A percentile compares a stretch with the other conserved stretches of the same genome.
These are phyloP conservation scores for Mycena rebaudengoi DNA, from an alignment of 768 basidiomycete genomes.

Conservation along the genomic window DNA sequence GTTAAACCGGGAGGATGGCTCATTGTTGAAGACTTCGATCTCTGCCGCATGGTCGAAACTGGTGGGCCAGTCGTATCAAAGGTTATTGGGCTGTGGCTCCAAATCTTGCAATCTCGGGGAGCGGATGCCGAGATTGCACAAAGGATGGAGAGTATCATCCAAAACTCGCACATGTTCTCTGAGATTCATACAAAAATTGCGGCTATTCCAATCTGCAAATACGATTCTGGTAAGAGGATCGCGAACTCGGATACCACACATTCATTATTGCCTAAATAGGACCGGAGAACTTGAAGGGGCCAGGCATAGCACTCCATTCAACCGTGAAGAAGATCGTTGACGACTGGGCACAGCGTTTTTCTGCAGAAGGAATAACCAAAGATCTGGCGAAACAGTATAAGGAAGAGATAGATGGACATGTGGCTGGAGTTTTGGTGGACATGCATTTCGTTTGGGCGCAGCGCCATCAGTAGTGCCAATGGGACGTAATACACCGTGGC, in stretches of 20 bases:
- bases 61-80: background rate
- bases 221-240: background rate
- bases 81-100: background rate
- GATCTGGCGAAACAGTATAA: background rate
- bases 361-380: constrained; percentile 1
- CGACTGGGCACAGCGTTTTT: background rate
- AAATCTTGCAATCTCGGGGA: background rate
- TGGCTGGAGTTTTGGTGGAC: background rate
- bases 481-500: no score
- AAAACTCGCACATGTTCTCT: background rate
- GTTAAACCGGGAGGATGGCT: constrained; percentile 16
- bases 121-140: background rate
- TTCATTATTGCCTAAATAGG: background rate
- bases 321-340: background rate
- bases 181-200: background rate
- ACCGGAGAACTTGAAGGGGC: background rate
- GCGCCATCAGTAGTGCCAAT: no score
- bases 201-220: background rate
- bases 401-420: background rate
- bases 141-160: constrained; percentile 1
- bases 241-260: background rate
- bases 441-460: constrained; percentile 2
- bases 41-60: background rate
- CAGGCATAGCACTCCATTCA: background rate
- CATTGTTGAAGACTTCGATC: background rate